Evolutionary conservation across 2,329 filamentous ascomycete genomes (phyloP).

Genomic region (Aspergillus sp.): DNA sequence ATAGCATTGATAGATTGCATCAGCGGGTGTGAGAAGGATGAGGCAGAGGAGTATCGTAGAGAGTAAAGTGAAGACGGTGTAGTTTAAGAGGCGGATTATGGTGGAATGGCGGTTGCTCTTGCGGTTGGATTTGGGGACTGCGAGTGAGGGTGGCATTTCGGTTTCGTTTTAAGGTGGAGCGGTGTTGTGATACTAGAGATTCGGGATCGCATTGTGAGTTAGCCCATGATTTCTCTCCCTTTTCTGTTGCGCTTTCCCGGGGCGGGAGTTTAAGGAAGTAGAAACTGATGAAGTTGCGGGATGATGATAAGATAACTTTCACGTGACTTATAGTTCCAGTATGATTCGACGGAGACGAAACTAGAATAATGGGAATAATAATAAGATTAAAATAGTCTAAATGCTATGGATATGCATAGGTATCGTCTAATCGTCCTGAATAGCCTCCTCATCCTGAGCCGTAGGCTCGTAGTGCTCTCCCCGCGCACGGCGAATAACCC

Average conservation of each 20-base stretch:
- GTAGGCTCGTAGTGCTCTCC: slow-evolving; percentile 28
- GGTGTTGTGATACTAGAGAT: neutral
- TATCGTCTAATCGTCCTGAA: slow-evolving; percentile 31
- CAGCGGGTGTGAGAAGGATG: slow-evolving; percentile 75
- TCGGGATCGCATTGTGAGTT: neutral
- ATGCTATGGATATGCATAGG: neutral
- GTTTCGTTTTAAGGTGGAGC: neutral
- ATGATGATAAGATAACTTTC: neutral
- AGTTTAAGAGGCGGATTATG: slow-evolving; percentile 64
- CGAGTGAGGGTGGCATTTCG: neutral
- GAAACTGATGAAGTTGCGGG: neutral
- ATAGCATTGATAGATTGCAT: slow-evolving; percentile 76
- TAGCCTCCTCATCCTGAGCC: slow-evolving; percentile 39
- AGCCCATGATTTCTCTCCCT: neutral
- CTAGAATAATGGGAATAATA: neutral
- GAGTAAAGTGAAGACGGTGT: slow-evolving; percentile 72
- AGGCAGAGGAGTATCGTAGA: slow-evolving; percentile 71
- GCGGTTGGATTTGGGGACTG: neutral
- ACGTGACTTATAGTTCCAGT: neutral
- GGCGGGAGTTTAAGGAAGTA: neutral
- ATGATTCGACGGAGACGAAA: no score
- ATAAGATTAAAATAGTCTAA: neutral
- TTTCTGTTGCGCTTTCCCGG: neutral
- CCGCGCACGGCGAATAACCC: slow-evolving; percentile 60
- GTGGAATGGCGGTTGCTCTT: neutral